phyloP scores from a whole-genome alignment of 805 yeast genomes.

The Candida vaughaniae region DNA sequence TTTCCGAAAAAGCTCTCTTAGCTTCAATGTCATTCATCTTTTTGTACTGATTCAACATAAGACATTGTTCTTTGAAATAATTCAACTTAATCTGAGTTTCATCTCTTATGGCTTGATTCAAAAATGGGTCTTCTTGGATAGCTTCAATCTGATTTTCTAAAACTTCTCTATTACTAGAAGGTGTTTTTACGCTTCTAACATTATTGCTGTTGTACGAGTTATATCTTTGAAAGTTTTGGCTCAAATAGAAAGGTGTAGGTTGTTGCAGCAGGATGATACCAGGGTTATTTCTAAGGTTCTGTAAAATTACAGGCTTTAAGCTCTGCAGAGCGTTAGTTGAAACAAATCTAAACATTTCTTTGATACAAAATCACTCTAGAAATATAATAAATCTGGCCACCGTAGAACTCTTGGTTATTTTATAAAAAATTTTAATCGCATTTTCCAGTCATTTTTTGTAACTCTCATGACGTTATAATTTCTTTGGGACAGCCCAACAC shows the following conservation, averaged over 20 bases:
- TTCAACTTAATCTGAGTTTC: slow-evolving; percentile 21
- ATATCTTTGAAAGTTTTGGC: slow-evolving; percentile 18
- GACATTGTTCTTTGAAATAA: slow-evolving; percentile 31
- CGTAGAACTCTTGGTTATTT: too few species aligned
- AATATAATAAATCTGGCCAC: too few species aligned
- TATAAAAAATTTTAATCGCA: slow-evolving; percentile 1
- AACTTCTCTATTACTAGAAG: slow-evolving; percentile 1
- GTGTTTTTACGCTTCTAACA: not conserved
- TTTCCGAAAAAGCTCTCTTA: slow-evolving; percentile 16
- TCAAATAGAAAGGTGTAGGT: slow-evolving; percentile 4
- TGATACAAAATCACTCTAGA: too few species aligned
- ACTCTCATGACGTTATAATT: slow-evolving; percentile 2
- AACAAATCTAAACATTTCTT: slow-evolving; percentile 40
- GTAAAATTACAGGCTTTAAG: slow-evolving; percentile 36
- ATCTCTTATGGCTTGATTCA: slow-evolving; percentile 18
- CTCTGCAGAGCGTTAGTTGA: slow-evolving; percentile 36
- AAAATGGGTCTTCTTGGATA: slow-evolving; percentile 22
- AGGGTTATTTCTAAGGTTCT: slow-evolving; percentile 33
- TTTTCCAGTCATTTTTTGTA: slow-evolving; percentile 2
- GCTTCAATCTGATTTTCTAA: slow-evolving; percentile 19
- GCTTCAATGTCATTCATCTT: slow-evolving; percentile 16
- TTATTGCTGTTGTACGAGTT: slow-evolving; percentile 14
- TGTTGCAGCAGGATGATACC: slow-evolving; percentile 10
- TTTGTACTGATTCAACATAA: slow-evolving; percentile 19
- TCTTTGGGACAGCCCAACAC: not conserved